phyloP scores from a whole-genome alignment of 1,284 basidiomycete species.

The Lignosus rhinocerotis region DNA sequence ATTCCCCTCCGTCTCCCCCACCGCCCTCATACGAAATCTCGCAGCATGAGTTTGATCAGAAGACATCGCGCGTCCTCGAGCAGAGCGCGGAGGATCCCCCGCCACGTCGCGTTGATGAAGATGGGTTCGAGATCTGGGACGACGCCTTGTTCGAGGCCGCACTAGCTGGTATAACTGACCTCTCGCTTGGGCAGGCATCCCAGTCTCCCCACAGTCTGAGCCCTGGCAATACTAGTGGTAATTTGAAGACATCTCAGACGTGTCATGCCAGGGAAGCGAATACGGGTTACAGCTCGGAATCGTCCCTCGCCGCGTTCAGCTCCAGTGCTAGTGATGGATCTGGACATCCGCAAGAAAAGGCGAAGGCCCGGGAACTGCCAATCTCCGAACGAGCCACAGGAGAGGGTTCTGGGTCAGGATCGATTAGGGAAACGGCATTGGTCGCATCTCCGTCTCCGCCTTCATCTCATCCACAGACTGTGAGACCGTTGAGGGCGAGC shows the following conservation, averaged over 20 bases:
- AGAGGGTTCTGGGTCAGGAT: background rate
- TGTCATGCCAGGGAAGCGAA: background rate
- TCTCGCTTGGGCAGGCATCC: slow-evolving; percentile 3
- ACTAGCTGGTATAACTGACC: slow-evolving; percentile 17
- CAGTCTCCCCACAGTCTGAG: background rate
- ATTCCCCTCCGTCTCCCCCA: slow-evolving; percentile 31
- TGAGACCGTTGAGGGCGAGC: slow-evolving; percentile 31
- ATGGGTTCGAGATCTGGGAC: slow-evolving; percentile 55
- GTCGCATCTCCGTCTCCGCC: slow-evolving; percentile 5
- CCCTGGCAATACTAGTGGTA: background rate
- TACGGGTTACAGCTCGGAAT: background rate
- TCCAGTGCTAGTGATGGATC: background rate
- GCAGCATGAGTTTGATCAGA: slow-evolving; percentile 58
- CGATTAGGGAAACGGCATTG: background rate
- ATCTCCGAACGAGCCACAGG: background rate
- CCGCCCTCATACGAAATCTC: slow-evolving; percentile 53
- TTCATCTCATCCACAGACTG: slow-evolving; percentile 7
- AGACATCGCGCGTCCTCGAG: slow-evolving; percentile 45
- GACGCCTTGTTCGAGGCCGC: slow-evolving; percentile 44
- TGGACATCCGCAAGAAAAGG: slow-evolving; percentile 10
- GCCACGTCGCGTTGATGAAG: slow-evolving; percentile 32
- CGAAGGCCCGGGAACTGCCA: background rate
- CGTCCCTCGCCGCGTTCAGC: background rate
- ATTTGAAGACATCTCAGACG: background rate
- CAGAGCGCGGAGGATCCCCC: slow-evolving; percentile 33